Evolutionary conservation across 768 basidiomycete species (phyloP).

Genomic region (Dioszegia crocea): DNA sequence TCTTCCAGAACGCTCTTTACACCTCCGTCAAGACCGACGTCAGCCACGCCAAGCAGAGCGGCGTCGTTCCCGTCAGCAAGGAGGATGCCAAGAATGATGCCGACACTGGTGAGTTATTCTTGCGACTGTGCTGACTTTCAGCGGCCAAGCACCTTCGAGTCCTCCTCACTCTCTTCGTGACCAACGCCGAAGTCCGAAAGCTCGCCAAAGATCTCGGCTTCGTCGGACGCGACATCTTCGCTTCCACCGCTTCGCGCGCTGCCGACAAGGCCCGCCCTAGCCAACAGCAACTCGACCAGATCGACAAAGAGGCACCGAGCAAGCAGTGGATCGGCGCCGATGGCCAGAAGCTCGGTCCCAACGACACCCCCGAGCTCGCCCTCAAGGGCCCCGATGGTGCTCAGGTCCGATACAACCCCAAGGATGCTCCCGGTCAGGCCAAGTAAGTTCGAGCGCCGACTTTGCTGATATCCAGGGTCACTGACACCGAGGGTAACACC

Average conservation of each 20-base stretch:
- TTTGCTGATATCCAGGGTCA: slow-evolving; percentile 22
- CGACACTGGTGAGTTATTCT: slow-evolving; percentile 56
- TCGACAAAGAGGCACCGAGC: slow-evolving; percentile 66
- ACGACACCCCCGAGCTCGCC: slow-evolving; percentile 56
- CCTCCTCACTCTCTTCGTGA: slow-evolving; percentile 75
- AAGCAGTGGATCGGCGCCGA: slow-evolving; percentile 62
- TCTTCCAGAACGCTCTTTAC: slow-evolving; percentile 88
- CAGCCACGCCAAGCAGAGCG: slow-evolving; percentile 50
- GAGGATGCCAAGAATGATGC: slow-evolving; percentile 60
- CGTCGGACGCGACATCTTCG: slow-evolving; percentile 69
- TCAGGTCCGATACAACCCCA: slow-evolving; percentile 56
- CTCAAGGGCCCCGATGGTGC: slow-evolving; percentile 54
- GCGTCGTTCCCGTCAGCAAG: slow-evolving; percentile 57
- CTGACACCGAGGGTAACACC: slow-evolving; percentile 49
- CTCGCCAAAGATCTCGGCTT: slow-evolving; percentile 57
- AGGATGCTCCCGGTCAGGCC: slow-evolving; percentile 53
- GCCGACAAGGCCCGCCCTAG: slow-evolving; percentile 66
- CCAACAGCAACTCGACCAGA: slow-evolving; percentile 59
- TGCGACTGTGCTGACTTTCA: slow-evolving; percentile 44
- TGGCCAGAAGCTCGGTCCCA: slow-evolving; percentile 52
- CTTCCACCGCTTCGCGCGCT: slow-evolving; percentile 66
- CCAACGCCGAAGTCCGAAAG: slow-evolving; percentile 88
- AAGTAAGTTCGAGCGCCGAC: slow-evolving; percentile 19
- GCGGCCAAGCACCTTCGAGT: slow-evolving; percentile 84
- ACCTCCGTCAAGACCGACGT: slow-evolving; percentile 52